Percentiles rank a stretch among this genome's conserved stretches.
phyloP scores from a whole-genome alignment of 116 monocot genomes.

The Papilionanthe hybrid region DNA sequence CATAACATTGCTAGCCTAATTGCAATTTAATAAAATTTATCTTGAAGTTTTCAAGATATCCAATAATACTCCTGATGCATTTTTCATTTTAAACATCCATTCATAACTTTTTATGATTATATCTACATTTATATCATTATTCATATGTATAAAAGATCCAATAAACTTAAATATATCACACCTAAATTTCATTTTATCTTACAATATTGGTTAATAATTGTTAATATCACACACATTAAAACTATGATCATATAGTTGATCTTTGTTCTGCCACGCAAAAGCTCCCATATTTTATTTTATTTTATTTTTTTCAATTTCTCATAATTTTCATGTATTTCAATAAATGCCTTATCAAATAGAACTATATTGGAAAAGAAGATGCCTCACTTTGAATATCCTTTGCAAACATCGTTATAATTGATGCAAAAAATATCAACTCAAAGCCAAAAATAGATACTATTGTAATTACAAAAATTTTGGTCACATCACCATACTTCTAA shows the following conservation, averaged over 20 bases:
- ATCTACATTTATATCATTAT: not conserved
- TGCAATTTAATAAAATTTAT: not conserved
- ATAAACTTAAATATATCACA: not conserved
- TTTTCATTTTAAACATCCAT: not conserved
- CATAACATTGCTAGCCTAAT: not conserved
- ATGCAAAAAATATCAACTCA: not conserved
- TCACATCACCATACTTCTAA: not conserved
- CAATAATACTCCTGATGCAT: not conserved
- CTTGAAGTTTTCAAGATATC: not conserved
- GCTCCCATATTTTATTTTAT: not conserved
- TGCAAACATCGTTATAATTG: not conserved
- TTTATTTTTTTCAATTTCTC: not conserved
- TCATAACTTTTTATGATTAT: not conserved
- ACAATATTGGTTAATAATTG: not conserved
- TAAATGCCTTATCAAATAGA: not conserved
- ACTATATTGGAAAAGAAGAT: not conserved
- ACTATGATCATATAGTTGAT: not conserved
- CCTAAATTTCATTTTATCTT: not conserved
- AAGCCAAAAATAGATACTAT: not conserved
- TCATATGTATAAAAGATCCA: not conserved
- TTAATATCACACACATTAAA: not conserved
- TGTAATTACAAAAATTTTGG: not conserved
- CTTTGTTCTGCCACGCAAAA: not conserved
- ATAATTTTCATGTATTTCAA: not conserved
- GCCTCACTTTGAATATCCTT: not conserved